Percentiles rank a stretch among this genome's conserved stretches.
These are phyloP conservation scores for Glycine latifolia DNA, from an alignment of 306 rosid species.

Conservation along the genomic window DNA sequence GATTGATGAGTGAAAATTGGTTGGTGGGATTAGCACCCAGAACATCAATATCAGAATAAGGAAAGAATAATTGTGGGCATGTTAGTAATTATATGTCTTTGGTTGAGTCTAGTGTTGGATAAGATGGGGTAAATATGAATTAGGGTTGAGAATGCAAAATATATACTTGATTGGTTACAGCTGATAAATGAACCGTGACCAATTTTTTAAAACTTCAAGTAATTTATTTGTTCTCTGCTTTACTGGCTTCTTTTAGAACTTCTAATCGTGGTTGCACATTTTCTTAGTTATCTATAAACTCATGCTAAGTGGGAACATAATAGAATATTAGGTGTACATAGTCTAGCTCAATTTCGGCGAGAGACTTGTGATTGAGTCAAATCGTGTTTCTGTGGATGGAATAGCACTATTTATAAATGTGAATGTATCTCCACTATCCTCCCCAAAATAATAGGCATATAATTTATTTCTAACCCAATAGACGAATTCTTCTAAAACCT, in stretches of 20 bases:
- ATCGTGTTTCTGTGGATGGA: conserved; percentile 41
- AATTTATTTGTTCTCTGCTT: conserved; percentile 16
- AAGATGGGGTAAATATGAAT: too few relatives aligned
- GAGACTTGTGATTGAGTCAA: conserved; percentile 55
- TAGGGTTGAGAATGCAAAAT: too few relatives aligned
- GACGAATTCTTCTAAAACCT: conserved; percentile 26
- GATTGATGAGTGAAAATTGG: too few relatives aligned
- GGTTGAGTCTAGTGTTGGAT: too few relatives aligned
- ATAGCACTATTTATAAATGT: conserved; percentile 15
- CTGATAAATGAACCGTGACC: conserved; percentile 13
- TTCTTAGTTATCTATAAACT: conserved; percentile 34
- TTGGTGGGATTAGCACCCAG: too few relatives aligned
- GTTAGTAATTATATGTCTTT: too few relatives aligned
- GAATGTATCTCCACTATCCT: conserved; percentile 37
- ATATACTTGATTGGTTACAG: background rate
- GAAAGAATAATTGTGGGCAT: too few relatives aligned
- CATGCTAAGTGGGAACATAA: conserved; percentile 37
- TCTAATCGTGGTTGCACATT: background rate
- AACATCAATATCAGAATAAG: too few relatives aligned
- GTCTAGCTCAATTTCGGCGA: conserved; percentile 55
- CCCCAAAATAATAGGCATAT: background rate
- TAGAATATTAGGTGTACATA: conserved; percentile 49
- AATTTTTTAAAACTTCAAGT: background rate
- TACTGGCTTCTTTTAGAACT: background rate
- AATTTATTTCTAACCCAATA: background rate